Base-by-base conservation (phyloP, 2,329 filamentous ascomycete species). In the Drechslerella dactyloides region DNA sequence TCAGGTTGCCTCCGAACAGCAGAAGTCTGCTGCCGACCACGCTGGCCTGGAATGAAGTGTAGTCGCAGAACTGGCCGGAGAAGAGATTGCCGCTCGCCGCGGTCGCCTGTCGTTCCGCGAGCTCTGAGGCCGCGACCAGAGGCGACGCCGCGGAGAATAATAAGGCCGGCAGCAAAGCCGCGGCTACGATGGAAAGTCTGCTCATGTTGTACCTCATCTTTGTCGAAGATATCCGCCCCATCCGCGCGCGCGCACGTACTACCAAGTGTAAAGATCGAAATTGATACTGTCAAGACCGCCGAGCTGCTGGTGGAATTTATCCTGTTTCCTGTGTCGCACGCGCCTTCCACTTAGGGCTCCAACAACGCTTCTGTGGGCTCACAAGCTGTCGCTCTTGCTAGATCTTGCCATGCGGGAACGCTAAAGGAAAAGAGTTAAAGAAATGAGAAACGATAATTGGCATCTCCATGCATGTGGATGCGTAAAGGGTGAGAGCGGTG, bases 21-120 rank as follows among this genome's bases (percentile, higher is more conserved):
- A 73, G 51, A 24, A 73, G 55, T 11, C 62, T 24, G 37, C 23
- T 44, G 44, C 62, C 69, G 7, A 73, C 57, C 15, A 73, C 52
- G 40, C 62, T 73, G 17, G 69, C 46, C 56, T 73, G 69, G 35
- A 73, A 73, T n/a, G 69, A 73, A 19, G 69, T 73, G 52, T 73
- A 73, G 48, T 66, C 61, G 46, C 69, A 73, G 33, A 66, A 73
- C 37, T 68, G 52, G 21, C 69, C 69, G n/a, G 61, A 66, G 56
- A 73, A 73, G 10, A 57, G 69, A 58, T 40, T 21, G 44, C 17
- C 35, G 23, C 23, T 44, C 6, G 17, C 50, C 24, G 33, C 27
- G 21, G 33, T 23, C 11, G 46, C 15, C 40, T 73, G 69, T 37
- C 69, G 56, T 33, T 73, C 62, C 19, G 55, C 56, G 6, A 72